Conservation (phyloP, 352 stramenopile genomes). For the Phytophthora europaea region DNA sequence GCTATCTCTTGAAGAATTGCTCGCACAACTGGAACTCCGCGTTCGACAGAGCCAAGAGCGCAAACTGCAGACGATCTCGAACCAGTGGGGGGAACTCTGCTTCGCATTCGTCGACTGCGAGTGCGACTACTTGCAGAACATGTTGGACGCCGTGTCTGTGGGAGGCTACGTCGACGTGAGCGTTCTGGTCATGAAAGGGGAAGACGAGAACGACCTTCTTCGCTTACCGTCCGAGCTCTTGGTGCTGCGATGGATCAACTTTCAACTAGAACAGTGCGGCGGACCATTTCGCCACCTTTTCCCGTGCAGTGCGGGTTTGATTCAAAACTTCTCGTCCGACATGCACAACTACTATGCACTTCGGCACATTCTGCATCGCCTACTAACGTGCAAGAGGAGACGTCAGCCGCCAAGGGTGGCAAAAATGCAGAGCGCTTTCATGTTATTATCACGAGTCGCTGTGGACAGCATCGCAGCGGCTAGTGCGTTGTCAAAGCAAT, state of each 20-base stretch:
- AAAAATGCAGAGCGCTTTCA: constrained; percentile 32
- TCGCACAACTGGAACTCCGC: constrained; percentile 57
- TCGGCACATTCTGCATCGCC: constrained; percentile 58
- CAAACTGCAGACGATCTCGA: constrained; percentile 66
- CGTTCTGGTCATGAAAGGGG: constrained; percentile 55
- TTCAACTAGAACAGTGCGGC: constrained; percentile 56
- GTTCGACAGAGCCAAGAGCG: constrained; percentile 64
- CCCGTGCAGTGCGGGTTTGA: constrained; percentile 40
- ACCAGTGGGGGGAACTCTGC: constrained; percentile 72
- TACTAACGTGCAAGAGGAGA: constrained; percentile 34
- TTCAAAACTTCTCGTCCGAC: constrained; percentile 80
- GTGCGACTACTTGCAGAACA: constrained; percentile 63
- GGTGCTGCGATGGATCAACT: constrained; percentile 83
- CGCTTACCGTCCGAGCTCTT: constrained; percentile 58
- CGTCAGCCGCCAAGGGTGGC: constrained; percentile 5
- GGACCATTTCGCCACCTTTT: constrained; percentile 42
- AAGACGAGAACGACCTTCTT: constrained; percentile 66
- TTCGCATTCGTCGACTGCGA: constrained; percentile 71
- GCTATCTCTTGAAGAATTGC: constrained; percentile 64
- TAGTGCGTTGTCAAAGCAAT: constrained; percentile 16
- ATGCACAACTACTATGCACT: constrained; percentile 69
- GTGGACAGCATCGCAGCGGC: constrained; percentile 12
- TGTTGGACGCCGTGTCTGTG: constrained; percentile 57
- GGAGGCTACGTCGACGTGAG: constrained; percentile 60
- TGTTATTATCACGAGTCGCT: constrained; percentile 11